Conservation (phyloP, 2,329 filamentous ascomycete genomes). For the Nothophoma quercina region DNA sequence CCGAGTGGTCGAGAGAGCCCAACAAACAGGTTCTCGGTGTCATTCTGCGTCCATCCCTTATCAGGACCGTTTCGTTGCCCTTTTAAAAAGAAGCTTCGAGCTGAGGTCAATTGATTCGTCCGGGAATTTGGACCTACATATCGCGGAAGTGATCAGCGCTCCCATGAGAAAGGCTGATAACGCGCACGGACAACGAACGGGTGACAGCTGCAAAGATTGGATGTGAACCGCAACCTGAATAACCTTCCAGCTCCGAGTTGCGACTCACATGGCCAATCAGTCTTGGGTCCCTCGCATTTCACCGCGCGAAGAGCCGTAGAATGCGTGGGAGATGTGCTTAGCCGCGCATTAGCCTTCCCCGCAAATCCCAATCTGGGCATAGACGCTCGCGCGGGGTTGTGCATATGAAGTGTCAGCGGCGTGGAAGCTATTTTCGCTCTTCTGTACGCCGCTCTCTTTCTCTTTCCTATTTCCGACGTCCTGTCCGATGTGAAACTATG, state of each 20-base stretch:
- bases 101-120: background rate
- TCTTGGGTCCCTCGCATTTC: background rate
- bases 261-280: background rate
- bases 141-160: no score
- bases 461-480: conserved; percentile 39
- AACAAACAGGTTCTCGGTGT: background rate
- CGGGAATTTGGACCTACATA: background rate
- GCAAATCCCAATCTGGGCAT: conserved; percentile 33
- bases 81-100: background rate
- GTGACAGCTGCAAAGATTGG: background rate
- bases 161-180: background rate
- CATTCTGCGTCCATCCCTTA: background rate
- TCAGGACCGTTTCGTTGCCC: background rate
- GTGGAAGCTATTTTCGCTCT: conserved; percentile 20
- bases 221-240: background rate
- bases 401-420: conserved; percentile 33
- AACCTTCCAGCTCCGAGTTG: background rate
- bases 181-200: background rate
- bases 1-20: background rate
- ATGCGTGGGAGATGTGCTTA: conserved; percentile 13
- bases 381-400: conserved; percentile 38
- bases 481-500: conserved; percentile 38
- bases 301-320: conserved; percentile 4
- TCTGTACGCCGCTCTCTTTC: conserved; percentile 24
- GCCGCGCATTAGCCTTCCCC: conserved; percentile 36